Conservation (phyloP, 2,329 filamentous ascomycete genomes). For the Colletotrichum endophyticum region DNA sequence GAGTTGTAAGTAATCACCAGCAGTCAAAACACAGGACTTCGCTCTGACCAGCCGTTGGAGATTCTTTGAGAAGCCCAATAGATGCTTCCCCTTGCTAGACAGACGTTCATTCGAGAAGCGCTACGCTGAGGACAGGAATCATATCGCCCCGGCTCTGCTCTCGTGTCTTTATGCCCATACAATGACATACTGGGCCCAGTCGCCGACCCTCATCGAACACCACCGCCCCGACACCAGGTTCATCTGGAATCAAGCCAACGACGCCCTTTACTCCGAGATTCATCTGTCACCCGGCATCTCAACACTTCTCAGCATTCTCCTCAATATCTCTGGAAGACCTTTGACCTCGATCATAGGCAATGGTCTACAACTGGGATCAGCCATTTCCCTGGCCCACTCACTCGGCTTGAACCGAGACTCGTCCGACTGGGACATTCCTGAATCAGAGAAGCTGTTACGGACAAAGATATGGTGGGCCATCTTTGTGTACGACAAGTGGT, state of each 20-base stretch:
- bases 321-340: conserved; percentile 65
- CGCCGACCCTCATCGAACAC: conserved; percentile 45
- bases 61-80: conserved; percentile 61
- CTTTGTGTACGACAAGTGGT: conserved; percentile 61
- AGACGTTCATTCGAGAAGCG: conserved; percentile 56
- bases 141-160: conserved; percentile 60
- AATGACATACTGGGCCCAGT: conserved; percentile 61
- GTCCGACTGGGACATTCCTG: conserved; percentile 55
- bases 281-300: conserved; percentile 63
- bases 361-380: conserved; percentile 52
- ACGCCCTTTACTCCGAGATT: conserved; percentile 64
- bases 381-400: conserved; percentile 57
- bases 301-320: conserved; percentile 59
- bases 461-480: conserved; percentile 63
- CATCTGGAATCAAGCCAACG: conserved; percentile 66
- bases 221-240: conserved; percentile 63
- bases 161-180: conserved; percentile 63
- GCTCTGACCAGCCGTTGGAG: conserved; percentile 30
- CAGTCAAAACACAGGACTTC: too few species aligned
- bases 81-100: conserved; percentile 67
- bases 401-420: conserved; percentile 61
- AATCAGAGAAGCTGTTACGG: conserved; percentile 53
- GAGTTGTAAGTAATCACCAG: conserved; percentile 40
- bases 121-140: conserved; percentile 47
- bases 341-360: conserved; percentile 66